Evolutionary conservation across 495 filamentous ascomycete species (phyloP).

Genomic region (Annulohypoxylon stygium): DNA sequence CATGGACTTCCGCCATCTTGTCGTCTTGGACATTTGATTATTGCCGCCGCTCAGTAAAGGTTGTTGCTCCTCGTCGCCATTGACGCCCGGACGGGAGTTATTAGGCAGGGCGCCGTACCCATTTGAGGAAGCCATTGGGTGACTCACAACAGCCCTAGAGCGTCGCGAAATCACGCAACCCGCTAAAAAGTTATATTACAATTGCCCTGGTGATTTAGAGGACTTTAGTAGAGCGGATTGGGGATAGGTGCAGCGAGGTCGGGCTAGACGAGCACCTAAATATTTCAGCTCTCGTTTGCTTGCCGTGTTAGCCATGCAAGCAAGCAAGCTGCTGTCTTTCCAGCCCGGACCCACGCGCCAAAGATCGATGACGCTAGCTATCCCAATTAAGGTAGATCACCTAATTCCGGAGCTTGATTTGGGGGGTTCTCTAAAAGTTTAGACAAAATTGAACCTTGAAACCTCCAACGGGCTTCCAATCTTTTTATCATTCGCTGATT

Average conservation of each 20-base stretch:
- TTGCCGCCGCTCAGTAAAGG: conserved; percentile 50
- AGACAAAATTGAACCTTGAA: neutral
- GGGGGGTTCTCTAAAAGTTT: neutral
- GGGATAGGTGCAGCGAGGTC: neutral
- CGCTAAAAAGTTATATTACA: neutral
- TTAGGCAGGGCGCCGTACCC: conserved; percentile 39
- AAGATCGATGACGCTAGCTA: conserved; percentile 13
- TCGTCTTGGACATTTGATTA: conserved; percentile 23
- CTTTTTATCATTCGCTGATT: conserved; percentile 16
- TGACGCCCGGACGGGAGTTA: conserved; percentile 16
- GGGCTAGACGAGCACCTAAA: neutral
- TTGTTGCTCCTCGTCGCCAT: conserved; percentile 57
- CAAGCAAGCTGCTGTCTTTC: conserved; percentile 17
- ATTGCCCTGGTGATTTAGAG: neutral
- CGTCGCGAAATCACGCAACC: neutral
- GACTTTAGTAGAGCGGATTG: neutral
- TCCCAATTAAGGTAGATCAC: conserved; percentile 5
- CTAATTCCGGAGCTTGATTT: conserved; percentile 6
- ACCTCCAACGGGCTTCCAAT: neutral
- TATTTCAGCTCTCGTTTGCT: neutral
- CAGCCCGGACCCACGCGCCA: conserved; percentile 4
- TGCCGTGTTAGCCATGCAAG: neutral
- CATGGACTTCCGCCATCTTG: conserved; percentile 58
- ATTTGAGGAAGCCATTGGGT: conserved; percentile 40
- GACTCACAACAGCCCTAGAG: neutral